Evolutionary conservation across 495 filamentous ascomycete genomes (phyloP).

Genomic region (Jackrogersella multiformis): DNA sequence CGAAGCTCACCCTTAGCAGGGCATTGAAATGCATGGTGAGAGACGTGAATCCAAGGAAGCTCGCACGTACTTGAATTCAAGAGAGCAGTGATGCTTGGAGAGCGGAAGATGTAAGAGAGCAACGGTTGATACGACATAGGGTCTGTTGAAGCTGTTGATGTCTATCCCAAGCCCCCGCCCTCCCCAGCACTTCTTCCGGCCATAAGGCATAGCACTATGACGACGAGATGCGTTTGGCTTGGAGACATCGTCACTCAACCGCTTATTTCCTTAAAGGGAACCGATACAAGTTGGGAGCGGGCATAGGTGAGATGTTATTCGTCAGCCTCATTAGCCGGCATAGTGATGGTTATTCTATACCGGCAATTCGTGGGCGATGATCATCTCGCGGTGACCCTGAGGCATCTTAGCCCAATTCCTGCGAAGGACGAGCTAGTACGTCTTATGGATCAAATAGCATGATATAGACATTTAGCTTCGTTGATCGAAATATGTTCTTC

Average conservation of each 20-base stretch:
- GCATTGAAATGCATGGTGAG: constrained; percentile 29
- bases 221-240: constrained; percentile 11
- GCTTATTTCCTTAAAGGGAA: constrained; percentile 28
- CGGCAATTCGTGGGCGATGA: constrained; percentile 33
- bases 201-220: constrained; percentile 24
- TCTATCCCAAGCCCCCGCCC: constrained; percentile 9
- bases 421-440: neutral
- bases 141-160: constrained; percentile 4
- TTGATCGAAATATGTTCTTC: neutral
- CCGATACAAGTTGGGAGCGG: constrained; percentile 21
- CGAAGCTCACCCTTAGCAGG: constrained; percentile 25
- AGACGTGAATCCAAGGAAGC: neutral
- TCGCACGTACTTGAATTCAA: neutral
- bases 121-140: constrained; percentile 10
- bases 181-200: constrained; percentile 27
- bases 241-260: constrained; percentile 29
- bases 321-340: constrained; percentile 42
- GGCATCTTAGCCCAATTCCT: neutral
- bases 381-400: constrained; percentile 13
- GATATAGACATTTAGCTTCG: neutral
- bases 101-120: constrained; percentile 2
- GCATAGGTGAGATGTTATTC: constrained; percentile 32
- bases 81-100: neutral
- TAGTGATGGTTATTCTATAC: constrained; percentile 23
- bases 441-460: neutral